A percentile compares a stretch with the other conserved stretches of the same genome.
Evolutionary conservation across 345 rosid genomes (phyloP).

Genomic region (Lumnitzera racemosa): DNA sequence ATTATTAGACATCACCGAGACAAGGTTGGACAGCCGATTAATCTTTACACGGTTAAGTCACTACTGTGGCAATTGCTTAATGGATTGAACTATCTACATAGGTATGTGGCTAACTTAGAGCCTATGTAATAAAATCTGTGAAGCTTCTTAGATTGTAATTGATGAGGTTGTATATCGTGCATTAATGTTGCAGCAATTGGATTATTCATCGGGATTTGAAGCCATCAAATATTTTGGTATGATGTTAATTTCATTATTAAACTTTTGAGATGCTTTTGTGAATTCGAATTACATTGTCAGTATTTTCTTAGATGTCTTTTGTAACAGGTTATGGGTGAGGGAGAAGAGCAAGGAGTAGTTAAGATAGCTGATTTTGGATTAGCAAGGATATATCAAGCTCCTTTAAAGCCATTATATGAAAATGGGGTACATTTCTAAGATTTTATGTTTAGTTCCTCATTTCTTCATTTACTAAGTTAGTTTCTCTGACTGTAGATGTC

Average conservation of each 20-base stretch:
- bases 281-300: not conserved
- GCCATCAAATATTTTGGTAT: conserved; percentile 91
- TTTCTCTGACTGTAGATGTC: no score
- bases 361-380: conserved; percentile 98
- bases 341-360: conserved; percentile 91
- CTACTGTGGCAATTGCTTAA: conserved; percentile 97
- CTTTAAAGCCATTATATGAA: conserved; percentile 68
- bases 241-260: not conserved
- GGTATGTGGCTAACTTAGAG: conserved; percentile 8
- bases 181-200: conserved; percentile 59
- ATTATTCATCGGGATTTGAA: conserved; percentile 95
- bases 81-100: conserved; percentile 92
- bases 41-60: conserved; percentile 84
- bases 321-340: conserved; percentile 74
- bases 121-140: not conserved
- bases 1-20: conserved; percentile 93
- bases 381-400: conserved; percentile 93
- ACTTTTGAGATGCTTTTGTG: no score
- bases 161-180: not conserved
- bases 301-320: not conserved
- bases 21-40: conserved; percentile 55
- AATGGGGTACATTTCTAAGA: conserved; percentile 45
- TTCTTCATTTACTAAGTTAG: no score
- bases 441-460: no score
- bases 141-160: not conserved